Conservation (phyloP, 805 yeast species). For the Ogataea angusta region DNA sequence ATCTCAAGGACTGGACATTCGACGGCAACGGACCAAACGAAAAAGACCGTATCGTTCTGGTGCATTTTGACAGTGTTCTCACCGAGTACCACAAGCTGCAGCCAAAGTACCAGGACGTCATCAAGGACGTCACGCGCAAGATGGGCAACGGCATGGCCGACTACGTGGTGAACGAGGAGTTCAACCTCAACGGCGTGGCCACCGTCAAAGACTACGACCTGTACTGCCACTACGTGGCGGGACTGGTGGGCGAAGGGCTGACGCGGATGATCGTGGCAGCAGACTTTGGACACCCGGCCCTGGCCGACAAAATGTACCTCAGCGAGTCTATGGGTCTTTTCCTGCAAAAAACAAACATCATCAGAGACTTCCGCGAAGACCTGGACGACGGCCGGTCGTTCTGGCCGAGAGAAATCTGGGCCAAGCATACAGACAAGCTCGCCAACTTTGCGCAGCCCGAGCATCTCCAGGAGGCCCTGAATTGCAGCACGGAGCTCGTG, state of each 20-base stretch:
- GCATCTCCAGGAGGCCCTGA: constrained; percentile 51
- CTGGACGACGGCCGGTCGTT: constrained; percentile 87
- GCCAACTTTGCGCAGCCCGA: constrained; percentile 55
- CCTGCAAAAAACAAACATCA: constrained; percentile 92
- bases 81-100: constrained; percentile 69
- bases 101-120: constrained; percentile 72
- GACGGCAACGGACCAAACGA: constrained; percentile 71
- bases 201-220: constrained; percentile 81
- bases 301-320: constrained; percentile 53
- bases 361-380: constrained; percentile 93
- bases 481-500: constrained; percentile 79
- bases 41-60: constrained; percentile 75
- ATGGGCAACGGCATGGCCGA: constrained; percentile 99
- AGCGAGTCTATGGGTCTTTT: constrained; percentile 91
- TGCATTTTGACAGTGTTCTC: constrained; percentile 71
- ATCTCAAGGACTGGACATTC: constrained; percentile 74
- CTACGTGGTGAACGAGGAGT: constrained; percentile 72
- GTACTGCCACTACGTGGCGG: constrained; percentile 97
- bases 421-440: constrained; percentile 65
- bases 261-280: constrained; percentile 80
- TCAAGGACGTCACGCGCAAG: constrained; percentile 69
- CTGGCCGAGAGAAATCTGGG: constrained; percentile 96
- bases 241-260: constrained; percentile 94
- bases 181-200: constrained; percentile 73
- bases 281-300: constrained; percentile 54